phyloP scores from a whole-genome alignment of 257 asterid species.

The Rauvolfia tetraphylla region DNA sequence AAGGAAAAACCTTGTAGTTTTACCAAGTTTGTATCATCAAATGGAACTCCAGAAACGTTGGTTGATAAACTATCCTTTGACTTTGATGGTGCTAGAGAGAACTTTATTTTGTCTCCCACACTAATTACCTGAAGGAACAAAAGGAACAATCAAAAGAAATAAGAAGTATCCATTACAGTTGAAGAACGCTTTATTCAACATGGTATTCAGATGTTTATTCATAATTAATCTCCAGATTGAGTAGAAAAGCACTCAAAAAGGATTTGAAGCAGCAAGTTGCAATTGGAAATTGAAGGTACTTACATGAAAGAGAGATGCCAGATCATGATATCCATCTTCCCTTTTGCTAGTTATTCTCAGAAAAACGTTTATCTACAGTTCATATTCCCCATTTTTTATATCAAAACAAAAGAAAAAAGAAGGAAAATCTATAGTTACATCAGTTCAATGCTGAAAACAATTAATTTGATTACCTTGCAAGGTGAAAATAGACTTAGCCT shows the following conservation, averaged over 20 bases:
- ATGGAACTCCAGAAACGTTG: constrained; percentile 80
- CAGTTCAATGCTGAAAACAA: constrained; percentile 5
- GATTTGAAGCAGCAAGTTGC: not conserved
- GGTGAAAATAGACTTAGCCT: constrained; percentile 85
- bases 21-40: constrained; percentile 81
- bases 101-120: constrained; percentile 82
- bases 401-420: not conserved
- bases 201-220: not conserved
- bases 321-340: constrained; percentile 78
- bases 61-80: constrained; percentile 73
- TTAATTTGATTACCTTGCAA: constrained; percentile 61
- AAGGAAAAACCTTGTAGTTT: constrained; percentile 7
- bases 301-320: constrained; percentile 93
- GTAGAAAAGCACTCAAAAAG: not conserved
- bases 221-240: not conserved
- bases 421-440: not conserved
- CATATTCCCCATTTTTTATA: constrained; percentile 12
- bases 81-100: constrained; percentile 79
- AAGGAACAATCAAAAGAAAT: constrained; percentile 14
- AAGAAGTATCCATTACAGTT: not conserved
- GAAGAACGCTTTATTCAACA: too few species aligned
- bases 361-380: constrained; percentile 62
- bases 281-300: constrained; percentile 19
- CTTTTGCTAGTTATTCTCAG: constrained; percentile 72
- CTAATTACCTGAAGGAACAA: constrained; percentile 70